Conservation (phyloP, 768 basidiomycete genomes). For the Hebeloma cylindrosporum region DNA sequence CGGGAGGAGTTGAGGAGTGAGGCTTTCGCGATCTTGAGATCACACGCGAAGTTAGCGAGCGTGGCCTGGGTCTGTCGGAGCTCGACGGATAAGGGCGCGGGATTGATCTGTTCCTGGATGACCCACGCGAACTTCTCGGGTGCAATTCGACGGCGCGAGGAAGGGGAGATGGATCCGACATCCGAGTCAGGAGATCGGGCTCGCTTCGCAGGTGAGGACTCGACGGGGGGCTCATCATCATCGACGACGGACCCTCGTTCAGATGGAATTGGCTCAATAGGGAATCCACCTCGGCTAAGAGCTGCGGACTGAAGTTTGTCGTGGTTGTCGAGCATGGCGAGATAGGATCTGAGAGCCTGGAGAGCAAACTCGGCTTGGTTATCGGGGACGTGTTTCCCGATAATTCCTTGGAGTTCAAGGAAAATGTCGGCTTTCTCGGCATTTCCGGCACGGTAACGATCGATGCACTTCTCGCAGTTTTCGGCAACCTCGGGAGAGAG, state of each 20-base stretch:
- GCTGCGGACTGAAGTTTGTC: background rate
- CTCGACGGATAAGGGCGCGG: conserved; percentile 1
- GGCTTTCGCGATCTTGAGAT: conserved; percentile 13
- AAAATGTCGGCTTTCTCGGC: background rate
- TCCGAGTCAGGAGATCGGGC: conserved; percentile 1
- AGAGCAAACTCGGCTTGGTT: background rate
- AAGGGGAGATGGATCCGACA: background rate
- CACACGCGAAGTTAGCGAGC: conserved; percentile 13
- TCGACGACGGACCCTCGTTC: too few relatives aligned
- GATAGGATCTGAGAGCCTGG: conserved; percentile 10
- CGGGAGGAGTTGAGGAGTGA: conserved; percentile 12
- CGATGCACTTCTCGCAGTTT: conserved; percentile 1
- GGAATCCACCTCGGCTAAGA: background rate
- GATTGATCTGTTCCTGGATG: conserved; percentile 1
- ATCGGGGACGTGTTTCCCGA: background rate
- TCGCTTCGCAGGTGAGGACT: background rate
- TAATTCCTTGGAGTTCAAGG: background rate
- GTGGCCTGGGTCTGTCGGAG: conserved; percentile 15
- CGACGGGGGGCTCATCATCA: background rate
- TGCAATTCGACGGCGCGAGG: background rate
- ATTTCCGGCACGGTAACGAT: background rate
- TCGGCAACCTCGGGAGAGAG: background rate
- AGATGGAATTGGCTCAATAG: too few relatives aligned
- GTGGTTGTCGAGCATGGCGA: conserved; percentile 16
- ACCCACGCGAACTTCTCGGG: conserved; percentile 6